Percentiles rank a stretch among this genome's conserved stretches.
These are phyloP conservation scores for Aureobasidium leucospermi DNA, from an alignment of 2,329 filamentous ascomycete genomes.

Conservation along the genomic window DNA sequence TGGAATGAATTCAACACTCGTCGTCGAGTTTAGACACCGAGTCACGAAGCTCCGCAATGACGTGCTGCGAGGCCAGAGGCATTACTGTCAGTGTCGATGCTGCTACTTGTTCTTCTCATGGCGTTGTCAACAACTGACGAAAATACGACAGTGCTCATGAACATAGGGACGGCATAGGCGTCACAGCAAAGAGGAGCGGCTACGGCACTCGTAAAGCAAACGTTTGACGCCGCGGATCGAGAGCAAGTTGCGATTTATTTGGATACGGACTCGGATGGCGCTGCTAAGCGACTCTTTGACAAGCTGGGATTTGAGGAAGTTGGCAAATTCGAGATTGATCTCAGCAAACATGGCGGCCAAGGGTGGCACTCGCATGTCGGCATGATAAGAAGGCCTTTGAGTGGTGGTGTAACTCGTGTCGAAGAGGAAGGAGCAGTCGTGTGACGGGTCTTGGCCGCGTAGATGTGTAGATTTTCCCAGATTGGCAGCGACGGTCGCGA, in stretches of 20 bases:
- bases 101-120: not conserved
- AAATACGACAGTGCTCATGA: slow-evolving; percentile 2
- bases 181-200: slow-evolving; percentile 4
- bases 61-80: not conserved
- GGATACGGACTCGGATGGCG: slow-evolving; percentile 1
- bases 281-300: slow-evolving; percentile 1
- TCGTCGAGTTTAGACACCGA: not conserved
- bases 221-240: not conserved
- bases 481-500: not conserved
- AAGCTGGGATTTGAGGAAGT: slow-evolving; percentile 11
- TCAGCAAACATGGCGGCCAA: slow-evolving; percentile 1
- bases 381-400: slow-evolving; percentile 1
- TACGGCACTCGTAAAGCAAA: not conserved
- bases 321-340: slow-evolving; percentile 8
- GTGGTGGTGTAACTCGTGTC: not conserved
- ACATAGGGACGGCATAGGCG: not conserved
- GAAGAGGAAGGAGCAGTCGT: not conserved
- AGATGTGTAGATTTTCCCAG: too few relatives aligned
- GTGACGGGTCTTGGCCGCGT: not conserved
- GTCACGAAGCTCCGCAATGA: slow-evolving; percentile 3
- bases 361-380: not conserved
- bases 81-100: not conserved
- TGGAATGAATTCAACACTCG: slow-evolving; percentile 9
- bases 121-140: not conserved
- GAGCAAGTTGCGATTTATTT: slow-evolving; percentile 1